Evolutionary conservation across 2,329 filamentous ascomycete genomes (phyloP).

Genomic region (Cladorrhinum sp.): DNA sequence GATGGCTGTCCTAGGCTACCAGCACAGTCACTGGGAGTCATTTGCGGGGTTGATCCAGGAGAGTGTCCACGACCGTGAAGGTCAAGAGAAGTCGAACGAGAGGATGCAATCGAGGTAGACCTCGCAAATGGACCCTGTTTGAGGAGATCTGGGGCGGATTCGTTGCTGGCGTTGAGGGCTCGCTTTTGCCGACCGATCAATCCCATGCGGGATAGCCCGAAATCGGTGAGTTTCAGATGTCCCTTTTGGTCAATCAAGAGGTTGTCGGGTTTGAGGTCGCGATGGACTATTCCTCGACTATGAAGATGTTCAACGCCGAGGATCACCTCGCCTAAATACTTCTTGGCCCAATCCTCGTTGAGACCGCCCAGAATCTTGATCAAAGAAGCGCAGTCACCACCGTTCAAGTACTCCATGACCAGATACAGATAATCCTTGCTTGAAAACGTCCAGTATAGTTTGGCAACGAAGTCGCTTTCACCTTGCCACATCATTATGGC

Average conservation of each 20-base stretch:
- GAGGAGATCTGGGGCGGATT: constrained; percentile 86
- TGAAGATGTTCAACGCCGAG: constrained; percentile 97
- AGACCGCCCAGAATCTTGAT: constrained; percentile 92
- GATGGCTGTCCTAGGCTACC: constrained; percentile 76
- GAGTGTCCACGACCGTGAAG: constrained; percentile 71
- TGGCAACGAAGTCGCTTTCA: constrained; percentile 97
- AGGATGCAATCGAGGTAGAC: constrained; percentile 81
- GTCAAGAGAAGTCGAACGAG: constrained; percentile 90
- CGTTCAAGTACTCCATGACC: constrained; percentile 99
- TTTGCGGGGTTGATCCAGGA: constrained; percentile 78
- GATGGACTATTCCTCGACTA: constrained; percentile 90
- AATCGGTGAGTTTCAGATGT: constrained; percentile 95
- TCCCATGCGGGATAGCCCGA: constrained; percentile 95
- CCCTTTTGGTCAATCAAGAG: constrained; percentile 95
- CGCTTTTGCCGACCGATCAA: constrained; percentile 94
- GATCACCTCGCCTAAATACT: constrained; percentile 93
- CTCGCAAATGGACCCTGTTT: constrained; percentile 90
- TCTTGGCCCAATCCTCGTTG: constrained; percentile 96
- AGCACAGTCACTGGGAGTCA: constrained; percentile 71
- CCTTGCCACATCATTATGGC: constrained; percentile 99
- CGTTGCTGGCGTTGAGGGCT: constrained; percentile 72
- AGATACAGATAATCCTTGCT: constrained; percentile 98
- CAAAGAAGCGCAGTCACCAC: constrained; percentile 92
- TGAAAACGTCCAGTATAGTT: constrained; percentile 99
- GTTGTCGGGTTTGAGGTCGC: constrained; percentile 96